phyloP scores from a whole-genome alignment of 176 grass and related monocot genomes.

The Bolboschoenus planiculmis region DNA sequence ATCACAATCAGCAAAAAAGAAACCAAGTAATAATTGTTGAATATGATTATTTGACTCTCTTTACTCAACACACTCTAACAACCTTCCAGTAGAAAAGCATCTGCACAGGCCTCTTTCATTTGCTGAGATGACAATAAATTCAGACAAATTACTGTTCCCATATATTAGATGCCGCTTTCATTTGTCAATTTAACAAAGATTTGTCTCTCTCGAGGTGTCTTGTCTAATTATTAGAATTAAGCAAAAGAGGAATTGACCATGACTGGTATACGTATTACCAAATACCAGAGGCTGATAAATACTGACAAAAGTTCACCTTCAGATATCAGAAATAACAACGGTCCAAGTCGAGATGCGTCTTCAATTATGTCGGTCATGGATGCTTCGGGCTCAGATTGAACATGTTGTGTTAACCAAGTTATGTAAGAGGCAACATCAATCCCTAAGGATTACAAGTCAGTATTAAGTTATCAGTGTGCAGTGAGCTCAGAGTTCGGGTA shows the following conservation, averaged over 20 bases:
- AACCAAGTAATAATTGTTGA: not conserved
- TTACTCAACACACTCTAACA: not conserved
- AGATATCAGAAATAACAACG: too few relatives aligned
- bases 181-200: not conserved
- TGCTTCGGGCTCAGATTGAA: not conserved
- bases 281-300: too few relatives aligned
- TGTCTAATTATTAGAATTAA: not conserved
- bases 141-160: not conserved
- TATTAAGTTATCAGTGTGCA: not conserved
- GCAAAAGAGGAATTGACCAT: not conserved
- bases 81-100: not conserved
- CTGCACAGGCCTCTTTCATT: not conserved
- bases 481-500: not conserved
- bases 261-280: too few relatives aligned
- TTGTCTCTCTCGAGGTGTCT: not conserved
- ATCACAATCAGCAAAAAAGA: not conserved
- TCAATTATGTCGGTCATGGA: too few relatives aligned
- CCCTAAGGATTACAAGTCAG: not conserved
- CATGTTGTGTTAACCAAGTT: not conserved
- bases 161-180: not conserved
- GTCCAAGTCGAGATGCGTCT: too few relatives aligned
- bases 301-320: not conserved
- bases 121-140: not conserved
- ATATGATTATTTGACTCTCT: not conserved
- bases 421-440: not conserved